These are phyloP conservation scores for Aspergillus piperis DNA, from an alignment of 2,329 filamentous ascomycete genomes.

Conservation along the genomic window DNA sequence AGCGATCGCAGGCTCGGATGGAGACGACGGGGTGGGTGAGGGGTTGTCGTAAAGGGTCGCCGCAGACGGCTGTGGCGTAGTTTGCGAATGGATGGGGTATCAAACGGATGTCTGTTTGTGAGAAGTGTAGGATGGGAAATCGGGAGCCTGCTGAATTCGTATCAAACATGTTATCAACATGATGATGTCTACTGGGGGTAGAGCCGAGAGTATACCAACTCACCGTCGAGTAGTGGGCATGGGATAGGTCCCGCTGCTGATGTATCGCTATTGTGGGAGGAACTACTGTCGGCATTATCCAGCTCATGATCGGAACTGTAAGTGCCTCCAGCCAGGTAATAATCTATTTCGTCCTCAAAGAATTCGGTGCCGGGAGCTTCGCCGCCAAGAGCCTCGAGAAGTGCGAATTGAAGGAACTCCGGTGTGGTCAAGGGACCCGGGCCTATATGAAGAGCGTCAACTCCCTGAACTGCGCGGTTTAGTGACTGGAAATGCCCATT, in stretches of 20 bases:
- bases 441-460: conserved; percentile 4
- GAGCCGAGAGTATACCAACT: conserved; percentile 5
- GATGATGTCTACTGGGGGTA: background rate
- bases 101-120: conserved; percentile 41
- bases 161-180: conserved; percentile 11
- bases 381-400: conserved; percentile 27
- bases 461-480: conserved; percentile 7
- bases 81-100: conserved; percentile 35
- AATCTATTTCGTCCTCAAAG: conserved; percentile 17
- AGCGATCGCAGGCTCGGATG: conserved; percentile 47
- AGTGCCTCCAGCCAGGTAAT: conserved; percentile 20
- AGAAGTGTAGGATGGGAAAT: conserved; percentile 48
- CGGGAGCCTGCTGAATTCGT: conserved; percentile 26
- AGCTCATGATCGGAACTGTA: conserved; percentile 19
- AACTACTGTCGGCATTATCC: conserved; percentile 16
- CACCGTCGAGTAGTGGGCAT: conserved; percentile 24
- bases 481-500: conserved; percentile 3
- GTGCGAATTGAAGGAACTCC: conserved; percentile 26
- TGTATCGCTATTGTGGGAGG: conserved; percentile 20
- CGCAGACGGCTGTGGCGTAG: conserved; percentile 35
- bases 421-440: conserved; percentile 21
- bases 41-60: conserved; percentile 31
- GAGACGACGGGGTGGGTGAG: conserved; percentile 28
- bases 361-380: conserved; percentile 22
- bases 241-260: conserved; percentile 9